These are phyloP conservation scores for Bacidia gigantensis DNA, from an alignment of 495 filamentous ascomycete genomes.

Conservation along the genomic window DNA sequence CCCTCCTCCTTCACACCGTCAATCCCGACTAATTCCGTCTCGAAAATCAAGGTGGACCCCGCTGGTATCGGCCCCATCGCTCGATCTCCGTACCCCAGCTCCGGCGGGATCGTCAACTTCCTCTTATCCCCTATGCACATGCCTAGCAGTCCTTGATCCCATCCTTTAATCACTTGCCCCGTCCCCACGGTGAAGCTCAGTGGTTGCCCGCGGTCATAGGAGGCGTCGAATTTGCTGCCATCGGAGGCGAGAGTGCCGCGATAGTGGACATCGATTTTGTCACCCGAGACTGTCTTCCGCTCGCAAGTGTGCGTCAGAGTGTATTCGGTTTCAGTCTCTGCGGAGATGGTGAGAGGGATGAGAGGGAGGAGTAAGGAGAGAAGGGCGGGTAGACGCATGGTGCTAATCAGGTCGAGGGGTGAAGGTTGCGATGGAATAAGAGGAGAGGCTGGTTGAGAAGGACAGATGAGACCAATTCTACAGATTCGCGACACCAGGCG, in stretches of 20 bases:
- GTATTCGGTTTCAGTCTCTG: conserved; percentile 56
- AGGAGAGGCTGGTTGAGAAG: no score
- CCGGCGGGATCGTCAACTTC: conserved; percentile 79
- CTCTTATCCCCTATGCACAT: conserved; percentile 98
- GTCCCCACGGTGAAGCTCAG: conserved; percentile 66
- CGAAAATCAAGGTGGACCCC: conserved; percentile 45
- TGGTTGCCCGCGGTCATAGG: conserved; percentile 60
- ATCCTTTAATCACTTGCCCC: conserved; percentile 81
- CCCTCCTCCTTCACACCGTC: conserved; percentile 55
- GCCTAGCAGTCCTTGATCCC: conserved; percentile 81
- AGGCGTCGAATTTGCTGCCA: conserved; percentile 42
- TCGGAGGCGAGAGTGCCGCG: conserved; percentile 52
- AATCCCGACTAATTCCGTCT: conserved; percentile 77
- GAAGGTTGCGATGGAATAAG: background rate
- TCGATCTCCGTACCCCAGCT: conserved; percentile 67
- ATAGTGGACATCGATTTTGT: conserved; percentile 78
- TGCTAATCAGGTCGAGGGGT: conserved; percentile 2
- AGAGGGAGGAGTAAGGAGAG: conserved; percentile 5
- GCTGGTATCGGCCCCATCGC: conserved; percentile 66
- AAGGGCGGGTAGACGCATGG: conserved; percentile 10
- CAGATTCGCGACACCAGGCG: no score
- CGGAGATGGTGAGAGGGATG: conserved; percentile 9
- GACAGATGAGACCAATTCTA: no score
- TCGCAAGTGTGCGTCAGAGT: conserved; percentile 56
- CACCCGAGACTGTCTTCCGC: conserved; percentile 63